Conservation (phyloP, 129 eudicot genomes). For the Mikania micrantha region DNA sequence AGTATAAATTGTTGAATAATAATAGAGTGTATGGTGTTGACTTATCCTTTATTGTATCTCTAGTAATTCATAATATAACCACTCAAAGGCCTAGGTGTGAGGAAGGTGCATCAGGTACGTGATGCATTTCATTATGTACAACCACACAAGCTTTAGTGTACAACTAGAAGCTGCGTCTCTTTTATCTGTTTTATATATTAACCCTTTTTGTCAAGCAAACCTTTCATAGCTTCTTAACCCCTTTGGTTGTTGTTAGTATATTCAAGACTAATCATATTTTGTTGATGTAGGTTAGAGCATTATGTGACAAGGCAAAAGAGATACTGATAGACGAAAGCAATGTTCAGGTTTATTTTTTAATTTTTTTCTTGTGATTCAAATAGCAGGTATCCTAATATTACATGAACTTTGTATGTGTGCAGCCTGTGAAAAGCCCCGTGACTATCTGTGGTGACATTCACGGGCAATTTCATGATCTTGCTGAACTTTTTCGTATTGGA, state of each 20-base stretch:
- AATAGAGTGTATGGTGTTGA: background rate
- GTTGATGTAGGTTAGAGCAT: constrained; percentile 48
- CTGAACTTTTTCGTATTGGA: constrained; percentile 88
- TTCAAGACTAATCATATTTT: background rate
- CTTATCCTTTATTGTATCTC: background rate
- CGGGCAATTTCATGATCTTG: constrained; percentile 95
- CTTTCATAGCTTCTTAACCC: too few species aligned
- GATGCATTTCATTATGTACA: too few species aligned
- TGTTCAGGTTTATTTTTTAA: constrained; percentile 58
- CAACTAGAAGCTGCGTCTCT: too few species aligned
- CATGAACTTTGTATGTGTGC: background rate
- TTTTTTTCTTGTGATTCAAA: background rate
- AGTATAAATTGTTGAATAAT: background rate
- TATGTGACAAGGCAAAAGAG: constrained; percentile 91
- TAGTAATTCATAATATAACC: background rate
- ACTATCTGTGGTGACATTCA: constrained; percentile 96
- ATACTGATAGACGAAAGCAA: constrained; percentile 84
- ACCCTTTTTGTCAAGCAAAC: too few species aligned
- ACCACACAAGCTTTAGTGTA: too few species aligned
- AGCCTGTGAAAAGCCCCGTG: constrained; percentile 96
- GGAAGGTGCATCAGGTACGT: too few species aligned
- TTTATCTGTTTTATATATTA: too few species aligned
- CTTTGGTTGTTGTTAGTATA: background rate
- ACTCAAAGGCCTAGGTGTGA: too few species aligned
- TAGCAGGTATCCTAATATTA: background rate